These are phyloP conservation scores for Citrus cavaleriei DNA, from an alignment of 345 rosid genomes.

Conservation along the genomic window DNA sequence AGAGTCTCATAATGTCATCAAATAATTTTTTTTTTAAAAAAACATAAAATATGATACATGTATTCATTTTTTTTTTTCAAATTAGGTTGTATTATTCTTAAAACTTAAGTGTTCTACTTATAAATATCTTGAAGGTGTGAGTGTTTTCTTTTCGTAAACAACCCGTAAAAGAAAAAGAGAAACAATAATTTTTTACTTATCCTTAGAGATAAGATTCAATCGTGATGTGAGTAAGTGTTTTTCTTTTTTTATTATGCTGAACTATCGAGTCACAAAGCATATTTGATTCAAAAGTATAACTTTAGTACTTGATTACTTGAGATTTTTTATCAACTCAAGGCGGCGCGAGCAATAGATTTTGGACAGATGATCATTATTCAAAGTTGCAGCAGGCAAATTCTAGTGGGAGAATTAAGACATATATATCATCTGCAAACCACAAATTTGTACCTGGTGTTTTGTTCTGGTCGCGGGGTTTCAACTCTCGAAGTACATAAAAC, in stretches of 20 bases:
- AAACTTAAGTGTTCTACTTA: no score
- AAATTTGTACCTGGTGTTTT: constrained; percentile 18
- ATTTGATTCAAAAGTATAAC: background rate
- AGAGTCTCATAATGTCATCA: no score
- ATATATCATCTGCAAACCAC: background rate
- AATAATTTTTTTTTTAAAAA: no score
- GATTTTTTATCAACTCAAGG: no score
- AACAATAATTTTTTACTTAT: background rate
- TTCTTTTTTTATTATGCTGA: background rate
- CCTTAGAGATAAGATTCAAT: constrained; percentile 7
- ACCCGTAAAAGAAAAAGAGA: background rate
- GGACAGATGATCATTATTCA: constrained; percentile 6
- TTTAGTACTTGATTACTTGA: no score
- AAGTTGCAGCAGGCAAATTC: constrained; percentile 6
- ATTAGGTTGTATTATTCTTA: no score
- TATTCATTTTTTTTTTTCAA: no score
- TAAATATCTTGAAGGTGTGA: no score
- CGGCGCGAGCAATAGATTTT: background rate
- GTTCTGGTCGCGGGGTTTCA: constrained; percentile 16
- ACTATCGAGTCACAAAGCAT: background rate
- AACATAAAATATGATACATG: no score
- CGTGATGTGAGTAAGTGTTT: background rate
- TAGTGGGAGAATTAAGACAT: constrained; percentile 12
- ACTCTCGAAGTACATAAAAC: background rate
- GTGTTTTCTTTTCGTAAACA: no score